Base-by-base conservation (phyloP, 1,284 basidiomycete species). In the Microbotryum lychnidis-dioicae region DNA sequence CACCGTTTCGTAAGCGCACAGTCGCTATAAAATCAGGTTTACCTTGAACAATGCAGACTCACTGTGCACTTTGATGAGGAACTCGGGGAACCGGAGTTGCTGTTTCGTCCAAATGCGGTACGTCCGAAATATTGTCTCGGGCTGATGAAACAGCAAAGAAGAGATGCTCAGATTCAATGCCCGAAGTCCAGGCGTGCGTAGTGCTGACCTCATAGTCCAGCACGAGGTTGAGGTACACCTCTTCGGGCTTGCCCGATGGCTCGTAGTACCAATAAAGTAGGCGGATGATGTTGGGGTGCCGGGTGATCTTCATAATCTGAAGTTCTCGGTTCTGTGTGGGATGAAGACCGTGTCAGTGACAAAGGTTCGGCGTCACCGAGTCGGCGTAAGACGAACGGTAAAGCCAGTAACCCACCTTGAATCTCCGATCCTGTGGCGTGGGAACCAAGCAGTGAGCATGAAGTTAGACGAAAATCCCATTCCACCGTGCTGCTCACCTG, bases 71-170 rank as follows among this genome's bases (percentile, higher is more conserved):
- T 97, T 97, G 81, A 97, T 91, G 79, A 97, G 91, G 57, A 96
- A 83, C 84, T 93, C 96, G 25, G 94, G 94, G 89, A 98, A 97
- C 62, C 87, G 87, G 75, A 97, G 92, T 80, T 97, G 97, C 77
- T 97, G 85, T 79, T 97, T 98, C 72, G 91, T 87, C 77, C 97
- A 98, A 79, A 47, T 4, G 25, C 60, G 53, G 44, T 23, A 93
- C 48, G 93, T 92, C 72, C 92, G 88, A 79, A 97, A 97, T 60
- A 99, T 94, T 23, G 96, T 99, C 80, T 97, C 93, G 52, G 94
- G 94, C 61, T 63, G 54, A 14, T 16, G 48, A 21, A 21, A 27
- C 12, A 16, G 25, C 31, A n/a, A 25, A n/a, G 20, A 10, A 21
- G 23, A 9, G 25, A 10, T 4, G 2, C n/a, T 14, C 18, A 46